Evolutionary conservation across 2,329 filamentous ascomycete species (phyloP).

Genomic region (Pseudogymnoascus sp.): DNA sequence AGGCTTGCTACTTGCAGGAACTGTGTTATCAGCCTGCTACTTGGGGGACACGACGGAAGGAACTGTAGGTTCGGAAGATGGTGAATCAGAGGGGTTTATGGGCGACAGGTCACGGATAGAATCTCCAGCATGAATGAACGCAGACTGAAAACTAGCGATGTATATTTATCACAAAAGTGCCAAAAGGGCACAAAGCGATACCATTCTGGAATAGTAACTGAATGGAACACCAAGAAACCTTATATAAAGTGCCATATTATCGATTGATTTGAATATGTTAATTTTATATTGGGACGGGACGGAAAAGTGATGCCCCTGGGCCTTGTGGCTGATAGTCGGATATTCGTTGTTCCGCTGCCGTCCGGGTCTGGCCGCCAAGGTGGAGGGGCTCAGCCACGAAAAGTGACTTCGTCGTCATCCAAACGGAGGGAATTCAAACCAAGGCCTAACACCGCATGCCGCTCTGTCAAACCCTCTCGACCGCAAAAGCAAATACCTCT

Average conservation of each 20-base stretch:
- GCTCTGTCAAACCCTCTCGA: neutral
- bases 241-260: neutral
- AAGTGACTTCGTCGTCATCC: conserved; percentile 7
- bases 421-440: neutral
- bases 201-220: neutral
- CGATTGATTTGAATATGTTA: neutral
- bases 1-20: neutral
- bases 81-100: neutral
- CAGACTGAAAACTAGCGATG: neutral
- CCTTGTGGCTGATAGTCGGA: neutral
- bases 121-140: neutral
- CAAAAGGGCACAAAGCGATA: neutral
- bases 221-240: neutral
- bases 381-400: conserved; percentile 2
- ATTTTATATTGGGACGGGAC: neutral
- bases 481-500: neutral
- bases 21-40: conserved; percentile 4
- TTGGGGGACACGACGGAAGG: neutral
- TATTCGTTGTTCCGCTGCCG: neutral
- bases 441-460: neutral
- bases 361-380: neutral
- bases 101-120: neutral
- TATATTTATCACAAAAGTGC: neutral
- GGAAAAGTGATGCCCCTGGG: neutral
- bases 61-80: too few species aligned